Evolutionary conservation across 1,284 basidiomycete genomes (phyloP), one percentile per base, ranked within the genome.

Genomic region (Fomes fomentarius): DNA sequence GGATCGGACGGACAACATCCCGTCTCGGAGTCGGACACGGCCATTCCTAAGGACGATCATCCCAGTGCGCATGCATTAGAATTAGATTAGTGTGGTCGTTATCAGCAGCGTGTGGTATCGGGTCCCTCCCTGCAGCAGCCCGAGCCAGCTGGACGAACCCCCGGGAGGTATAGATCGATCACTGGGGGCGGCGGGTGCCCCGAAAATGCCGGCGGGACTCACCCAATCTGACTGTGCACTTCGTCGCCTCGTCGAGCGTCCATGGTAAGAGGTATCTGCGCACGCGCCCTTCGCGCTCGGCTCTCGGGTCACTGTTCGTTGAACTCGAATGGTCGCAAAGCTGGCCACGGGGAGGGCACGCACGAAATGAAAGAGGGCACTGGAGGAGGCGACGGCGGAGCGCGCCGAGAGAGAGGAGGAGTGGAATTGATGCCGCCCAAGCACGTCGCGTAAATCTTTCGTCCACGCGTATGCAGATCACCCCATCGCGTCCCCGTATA

Each of bases 401-500:
- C 21, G 33, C 21, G 17, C 44, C 19, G 21, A 35, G 10, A 17
- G 24, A 12, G 45, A n/a, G 31, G 28, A 31, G 17, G 31, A 26
- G 34, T 11, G 28, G 17, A 34, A 15, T 17, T 26, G 35, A 37
- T 11, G 21, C 30, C 31, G 34, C 17, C 12, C 12, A 22, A 26
- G 22, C 31, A 26, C 22, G 26, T 26, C 42, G 45, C 33, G 40
- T 46, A 54, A 54, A 46, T 42, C 47, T 52, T n/a, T 34, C 28
- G 40, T 35, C 45, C 47, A 47, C 48, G 54, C 49, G 44, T 30
- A 6, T 12, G 28, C 12, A 6, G 7, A 7, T 38, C 44, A 22
- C 37, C 17, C 21, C 17, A n/a, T 35, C 34, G 28, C 43, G 33
- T 24, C n/a, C n/a, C 41, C 56, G 58, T 61, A 62, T 62, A 62